Evolutionary conservation across 1,284 basidiomycete genomes (phyloP).

Genomic region (Boletus semigastroideus): DNA sequence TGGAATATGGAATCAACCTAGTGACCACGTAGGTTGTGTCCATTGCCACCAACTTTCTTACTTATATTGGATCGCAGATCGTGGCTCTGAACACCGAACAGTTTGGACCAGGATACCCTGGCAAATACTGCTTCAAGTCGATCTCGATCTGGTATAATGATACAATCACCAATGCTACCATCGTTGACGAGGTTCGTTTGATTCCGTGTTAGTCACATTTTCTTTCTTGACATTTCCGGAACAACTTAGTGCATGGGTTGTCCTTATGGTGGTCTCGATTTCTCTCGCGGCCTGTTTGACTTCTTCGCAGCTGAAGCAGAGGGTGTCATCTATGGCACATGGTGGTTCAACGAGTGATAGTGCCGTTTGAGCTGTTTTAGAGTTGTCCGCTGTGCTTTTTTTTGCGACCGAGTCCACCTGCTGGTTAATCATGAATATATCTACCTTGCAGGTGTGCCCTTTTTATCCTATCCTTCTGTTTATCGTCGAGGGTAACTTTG

Average conservation of each 20-base stretch:
- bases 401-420: not conserved
- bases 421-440: not conserved
- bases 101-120: slow-evolving; percentile 57
- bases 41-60: not conserved
- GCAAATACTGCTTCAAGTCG: slow-evolving; percentile 56
- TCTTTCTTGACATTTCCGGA: slow-evolving; percentile 1
- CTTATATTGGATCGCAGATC: slow-evolving; percentile 35
- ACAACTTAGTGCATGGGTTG: slow-evolving; percentile 64
- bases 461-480: slow-evolving; percentile 2
- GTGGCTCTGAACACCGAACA: slow-evolving; percentile 48
- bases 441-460: not conserved
- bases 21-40: slow-evolving; percentile 49
- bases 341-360: slow-evolving; percentile 45
- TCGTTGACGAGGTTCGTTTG: slow-evolving; percentile 60
- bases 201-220: not conserved
- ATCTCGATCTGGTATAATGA: slow-evolving; percentile 67
- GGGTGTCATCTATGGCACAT: slow-evolving; percentile 59
- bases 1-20: slow-evolving; percentile 42
- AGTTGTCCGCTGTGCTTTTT: not conserved
- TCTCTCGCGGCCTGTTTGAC: slow-evolving; percentile 74
- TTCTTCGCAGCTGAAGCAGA: slow-evolving; percentile 46
- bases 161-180: slow-evolving; percentile 54
- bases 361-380: not conserved
- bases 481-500: not conserved
- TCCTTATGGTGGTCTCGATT: slow-evolving; percentile 73